phyloP scores from a whole-genome alignment of 2,329 filamentous ascomycete genomes.

The Aspergillus uvarum region DNA sequence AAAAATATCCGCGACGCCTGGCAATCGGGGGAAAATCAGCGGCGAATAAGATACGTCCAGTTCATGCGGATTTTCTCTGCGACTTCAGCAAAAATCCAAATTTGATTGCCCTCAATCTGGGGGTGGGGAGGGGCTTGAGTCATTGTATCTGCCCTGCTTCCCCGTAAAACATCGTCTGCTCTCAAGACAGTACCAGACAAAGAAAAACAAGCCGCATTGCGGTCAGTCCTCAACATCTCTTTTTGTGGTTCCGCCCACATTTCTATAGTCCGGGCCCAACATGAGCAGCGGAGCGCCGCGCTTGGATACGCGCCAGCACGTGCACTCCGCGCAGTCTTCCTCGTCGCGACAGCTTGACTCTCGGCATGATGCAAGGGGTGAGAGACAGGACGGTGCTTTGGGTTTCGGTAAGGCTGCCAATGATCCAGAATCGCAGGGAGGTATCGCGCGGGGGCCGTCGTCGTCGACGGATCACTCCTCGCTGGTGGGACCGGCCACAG shows the following conservation, averaged over 20 bases:
- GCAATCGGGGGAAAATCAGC: background rate
- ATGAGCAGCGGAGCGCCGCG: constrained; percentile 16
- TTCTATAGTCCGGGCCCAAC: background rate
- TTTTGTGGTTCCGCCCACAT: background rate
- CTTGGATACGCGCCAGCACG: constrained; percentile 18
- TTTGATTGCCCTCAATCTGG: background rate
- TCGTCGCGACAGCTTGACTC: constrained; percentile 22
- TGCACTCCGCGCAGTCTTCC: constrained; percentile 20
- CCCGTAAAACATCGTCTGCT: no score
- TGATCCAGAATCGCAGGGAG: background rate
- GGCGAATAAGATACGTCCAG: no score
- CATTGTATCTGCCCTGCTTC: no score
- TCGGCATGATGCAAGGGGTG: constrained; percentile 14
- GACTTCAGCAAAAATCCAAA: background rate
- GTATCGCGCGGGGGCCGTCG: background rate
- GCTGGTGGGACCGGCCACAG: background rate
- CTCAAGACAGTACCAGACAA: no score
- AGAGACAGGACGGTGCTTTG: constrained; percentile 9
- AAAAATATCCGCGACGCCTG: constrained; percentile 12
- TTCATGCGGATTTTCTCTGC: no score
- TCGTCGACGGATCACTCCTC: background rate
- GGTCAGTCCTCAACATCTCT: background rate
- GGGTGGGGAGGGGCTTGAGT: background rate
- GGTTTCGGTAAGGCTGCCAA: constrained; percentile 4
- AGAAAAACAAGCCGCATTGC: no score